A percentile compares a stretch with the other conserved stretches of the same genome.
Conservation (phyloP, 2,329 filamentous ascomycete genomes). For the Leptographium flavum region DNA sequence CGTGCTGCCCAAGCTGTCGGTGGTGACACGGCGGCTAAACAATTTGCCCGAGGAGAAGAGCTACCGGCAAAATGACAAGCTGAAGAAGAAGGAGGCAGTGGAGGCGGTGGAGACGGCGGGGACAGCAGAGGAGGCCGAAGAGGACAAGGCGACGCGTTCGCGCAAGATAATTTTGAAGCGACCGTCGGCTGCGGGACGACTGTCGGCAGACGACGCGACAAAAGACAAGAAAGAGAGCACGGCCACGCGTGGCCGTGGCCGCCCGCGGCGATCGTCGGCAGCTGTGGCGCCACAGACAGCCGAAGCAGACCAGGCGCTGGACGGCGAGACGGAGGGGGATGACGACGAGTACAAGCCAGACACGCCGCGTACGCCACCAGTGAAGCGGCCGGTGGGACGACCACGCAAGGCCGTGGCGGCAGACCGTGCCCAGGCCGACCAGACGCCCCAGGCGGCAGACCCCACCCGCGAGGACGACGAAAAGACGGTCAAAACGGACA, state of each 20-base stretch:
- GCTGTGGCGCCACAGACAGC: too few relatives aligned
- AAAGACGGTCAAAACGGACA: not conserved
- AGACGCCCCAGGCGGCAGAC: too few relatives aligned
- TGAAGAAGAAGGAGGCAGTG: not conserved
- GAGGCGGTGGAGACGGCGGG: too few relatives aligned
- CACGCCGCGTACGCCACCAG: not conserved
- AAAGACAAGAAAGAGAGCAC: not conserved
- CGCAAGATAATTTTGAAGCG: conserved; percentile 33
- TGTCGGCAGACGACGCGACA: conserved; percentile 14
- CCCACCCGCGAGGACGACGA: not conserved
- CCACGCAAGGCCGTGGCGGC: too few relatives aligned
- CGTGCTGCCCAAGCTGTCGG: conserved; percentile 47
- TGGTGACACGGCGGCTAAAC: conserved; percentile 32
- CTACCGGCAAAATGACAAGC: conserved; percentile 2
- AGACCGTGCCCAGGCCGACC: too few relatives aligned
- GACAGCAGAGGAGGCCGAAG: not conserved
- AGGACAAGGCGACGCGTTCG: not conserved
- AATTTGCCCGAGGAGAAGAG: conserved; percentile 7
- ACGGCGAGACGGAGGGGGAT: not conserved
- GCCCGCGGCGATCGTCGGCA: not conserved
- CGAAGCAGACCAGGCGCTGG: not conserved
- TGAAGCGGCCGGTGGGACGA: conserved; percentile 7
- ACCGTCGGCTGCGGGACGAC: conserved; percentile 14
- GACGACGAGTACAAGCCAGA: not conserved
- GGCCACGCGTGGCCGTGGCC: not conserved